Base-by-base conservation (phyloP, 805 yeast genomes). In the Saccharomycopsis sp. region DNA sequence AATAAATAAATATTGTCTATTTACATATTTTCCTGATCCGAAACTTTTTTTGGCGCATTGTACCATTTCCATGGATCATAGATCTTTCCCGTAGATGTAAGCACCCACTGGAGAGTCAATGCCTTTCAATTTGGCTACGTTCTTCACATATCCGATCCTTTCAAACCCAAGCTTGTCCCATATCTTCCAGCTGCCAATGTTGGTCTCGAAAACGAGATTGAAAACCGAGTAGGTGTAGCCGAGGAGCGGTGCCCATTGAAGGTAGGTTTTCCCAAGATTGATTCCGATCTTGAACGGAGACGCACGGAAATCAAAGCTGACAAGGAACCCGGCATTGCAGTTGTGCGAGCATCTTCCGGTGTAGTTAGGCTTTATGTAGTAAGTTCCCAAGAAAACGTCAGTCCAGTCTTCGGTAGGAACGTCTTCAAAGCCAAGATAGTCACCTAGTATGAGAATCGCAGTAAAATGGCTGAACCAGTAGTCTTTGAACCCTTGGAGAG, bases 101-200 rank as follows among this genome's bases (percentile, higher is more conserved):
- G 97, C 97, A 62, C 89, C 94, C 1, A 88, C 86, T 7, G 81
- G 79, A 23, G 80, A 77, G 2, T 77, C 76, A 38, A 76, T 68
- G 0, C 92, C 94, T 65, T 85, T 86, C 61, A 91, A 72, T 2
- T 78, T 74, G 0, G 87, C 97, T 0, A 84, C 97, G n/a, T 81
- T 80, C 56, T 85, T 84, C 14, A 92, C 75, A 15, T 75, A 73
- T 0, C 97, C 97, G 44, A 89, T 84, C 55, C 90, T 74, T 14
- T 87, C 86, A 65, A 91, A 92, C 1, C 96, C 96, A 24, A 92
- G 75, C 1, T 75, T 64, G 55, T 91, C 97, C 97, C 98, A 92
- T 56, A 88, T 86, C 65, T 73, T 78, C 65, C 76, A 69, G 65
- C 96, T 87, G 2, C 91, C 97, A 2, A 72, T 73, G 68, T 92